Evolutionary conservation across 106 monocot species (phyloP), one percentile per base, ranked within the genome.

Genomic region (Allium cepa): DNA sequence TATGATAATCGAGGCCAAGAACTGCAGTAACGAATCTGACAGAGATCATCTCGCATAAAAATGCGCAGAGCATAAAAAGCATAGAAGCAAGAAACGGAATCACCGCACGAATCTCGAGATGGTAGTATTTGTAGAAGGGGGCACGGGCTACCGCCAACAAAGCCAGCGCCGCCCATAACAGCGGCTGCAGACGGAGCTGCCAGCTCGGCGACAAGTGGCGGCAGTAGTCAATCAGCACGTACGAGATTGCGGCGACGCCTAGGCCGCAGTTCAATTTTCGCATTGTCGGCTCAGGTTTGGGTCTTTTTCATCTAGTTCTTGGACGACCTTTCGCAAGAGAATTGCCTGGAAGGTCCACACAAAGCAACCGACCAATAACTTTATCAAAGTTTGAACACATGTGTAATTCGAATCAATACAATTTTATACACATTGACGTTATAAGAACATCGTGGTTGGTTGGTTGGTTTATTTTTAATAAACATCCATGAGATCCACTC

Each of bases 1-100:
- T 64, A 68, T 99, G 92, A 86, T 87, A 93, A 59, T 99, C 89
- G 68, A 99, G 90, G 49, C 97, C 97, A 26, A 99, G 87, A 10
- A 93, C 92, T 22, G 90, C 90, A 10, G 97, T 87, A 63, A 92
- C 92, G 78, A 81, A 99, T 10, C 97, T 77, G 49, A 99, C 97
- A 10, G 87, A 90, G 48, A 92, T 28, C 57, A 72, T 77, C 77
- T 99, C 97, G 68, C 59, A 72, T 26, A 99, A 79, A 46, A 85
- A 63, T 4, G 87, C 84, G 56, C 75, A 76, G 64, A 99, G 89
- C 92, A 99, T 82, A 76, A 94, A 85, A 18, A 79, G 57, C 51
- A 94, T n/a, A 7, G 94, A 90, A 7, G 73, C 90, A 62, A 94
- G 48, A 66, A 94, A 94, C 46, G 94, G 87, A 72, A 87, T 7